These are phyloP conservation scores for Cladosporium colombiae DNA, from an alignment of 2,329 filamentous ascomycete genomes.

Conservation along the genomic window DNA sequence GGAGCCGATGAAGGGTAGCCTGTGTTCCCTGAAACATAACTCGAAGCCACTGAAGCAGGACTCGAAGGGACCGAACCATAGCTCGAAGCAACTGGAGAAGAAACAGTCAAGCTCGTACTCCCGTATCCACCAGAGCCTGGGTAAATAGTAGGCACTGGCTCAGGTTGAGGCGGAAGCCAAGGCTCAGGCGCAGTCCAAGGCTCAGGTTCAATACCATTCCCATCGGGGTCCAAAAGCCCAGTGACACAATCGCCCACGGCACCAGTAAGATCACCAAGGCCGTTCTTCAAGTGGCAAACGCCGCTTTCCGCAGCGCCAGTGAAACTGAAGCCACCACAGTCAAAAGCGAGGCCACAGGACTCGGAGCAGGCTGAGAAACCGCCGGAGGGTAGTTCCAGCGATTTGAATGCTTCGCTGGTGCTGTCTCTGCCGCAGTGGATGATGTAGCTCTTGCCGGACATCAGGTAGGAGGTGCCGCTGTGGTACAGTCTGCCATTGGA, in stretches of 20 bases:
- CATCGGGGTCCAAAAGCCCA: not conserved
- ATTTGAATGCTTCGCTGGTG: not conserved
- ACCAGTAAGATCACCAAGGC: not conserved
- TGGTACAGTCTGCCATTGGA: conserved; percentile 1
- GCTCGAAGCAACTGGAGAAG: not conserved
- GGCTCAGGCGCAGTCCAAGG: not conserved
- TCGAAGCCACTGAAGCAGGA: not conserved
- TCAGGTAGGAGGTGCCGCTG: conserved; percentile 13
- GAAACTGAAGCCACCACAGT: conserved; percentile 21
- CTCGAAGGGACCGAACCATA: not conserved
- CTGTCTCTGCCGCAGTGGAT: conserved; percentile 20
- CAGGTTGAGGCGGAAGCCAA: not conserved
- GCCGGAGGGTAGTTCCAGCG: not conserved
- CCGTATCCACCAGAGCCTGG: not conserved
- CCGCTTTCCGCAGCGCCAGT: conserved; percentile 10
- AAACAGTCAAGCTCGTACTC: not conserved
- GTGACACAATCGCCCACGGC: not conserved
- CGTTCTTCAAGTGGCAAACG: conserved; percentile 23
- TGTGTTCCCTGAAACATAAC: not conserved
- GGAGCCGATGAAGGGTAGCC: not conserved
- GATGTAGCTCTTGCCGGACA: conserved; percentile 12
- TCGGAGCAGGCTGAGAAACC: conserved; percentile 3
- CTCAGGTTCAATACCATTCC: not conserved
- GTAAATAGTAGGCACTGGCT: not conserved
- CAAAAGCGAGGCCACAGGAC: not conserved